These are phyloP conservation scores for Esteya vermicola DNA, from an alignment of 2,329 filamentous ascomycete species.

Conservation along the genomic window DNA sequence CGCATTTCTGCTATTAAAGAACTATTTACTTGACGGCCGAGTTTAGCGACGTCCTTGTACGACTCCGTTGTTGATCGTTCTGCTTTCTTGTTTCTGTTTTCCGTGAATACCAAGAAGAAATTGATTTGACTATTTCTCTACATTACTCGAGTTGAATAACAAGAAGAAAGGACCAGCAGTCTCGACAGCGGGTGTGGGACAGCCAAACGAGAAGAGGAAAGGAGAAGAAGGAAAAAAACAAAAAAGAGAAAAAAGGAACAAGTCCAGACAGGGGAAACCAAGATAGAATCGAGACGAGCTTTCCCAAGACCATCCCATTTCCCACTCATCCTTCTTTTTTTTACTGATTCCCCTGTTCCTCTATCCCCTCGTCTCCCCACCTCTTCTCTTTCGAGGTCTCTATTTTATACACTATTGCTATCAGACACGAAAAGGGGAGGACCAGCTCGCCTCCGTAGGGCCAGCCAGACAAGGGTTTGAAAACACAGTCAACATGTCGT, in stretches of 20 bases:
- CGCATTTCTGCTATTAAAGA: background rate
- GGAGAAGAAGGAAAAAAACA: background rate
- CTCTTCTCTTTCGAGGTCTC: too few relatives aligned
- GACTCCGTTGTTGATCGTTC: conserved; percentile 1
- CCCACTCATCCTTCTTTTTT: background rate
- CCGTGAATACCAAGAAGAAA: conserved; percentile 11
- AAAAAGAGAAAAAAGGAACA: conserved; percentile 5
- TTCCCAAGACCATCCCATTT: background rate
- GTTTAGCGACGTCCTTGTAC: conserved; percentile 6
- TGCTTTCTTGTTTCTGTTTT: conserved; percentile 4
- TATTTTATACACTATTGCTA: too few relatives aligned
- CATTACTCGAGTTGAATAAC: conserved; percentile 19
- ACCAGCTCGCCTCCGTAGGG: too few relatives aligned
- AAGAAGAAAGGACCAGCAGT: conserved; percentile 9
- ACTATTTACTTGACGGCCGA: conserved; percentile 1
- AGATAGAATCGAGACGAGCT: background rate
- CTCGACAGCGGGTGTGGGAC: too few relatives aligned
- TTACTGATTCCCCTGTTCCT: too few relatives aligned
- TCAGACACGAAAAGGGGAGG: too few relatives aligned
- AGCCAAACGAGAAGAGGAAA: background rate
- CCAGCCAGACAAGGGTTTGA: too few relatives aligned
- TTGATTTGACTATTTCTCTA: conserved; percentile 12
- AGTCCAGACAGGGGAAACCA: conserved; percentile 1
- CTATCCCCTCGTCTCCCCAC: background rate
- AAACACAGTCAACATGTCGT: conserved; percentile 37